Evolutionary conservation across 352 stramenopile species (phyloP), one percentile per base, ranked within the genome.

Genomic region (Globisporangium uncinulatum): DNA sequence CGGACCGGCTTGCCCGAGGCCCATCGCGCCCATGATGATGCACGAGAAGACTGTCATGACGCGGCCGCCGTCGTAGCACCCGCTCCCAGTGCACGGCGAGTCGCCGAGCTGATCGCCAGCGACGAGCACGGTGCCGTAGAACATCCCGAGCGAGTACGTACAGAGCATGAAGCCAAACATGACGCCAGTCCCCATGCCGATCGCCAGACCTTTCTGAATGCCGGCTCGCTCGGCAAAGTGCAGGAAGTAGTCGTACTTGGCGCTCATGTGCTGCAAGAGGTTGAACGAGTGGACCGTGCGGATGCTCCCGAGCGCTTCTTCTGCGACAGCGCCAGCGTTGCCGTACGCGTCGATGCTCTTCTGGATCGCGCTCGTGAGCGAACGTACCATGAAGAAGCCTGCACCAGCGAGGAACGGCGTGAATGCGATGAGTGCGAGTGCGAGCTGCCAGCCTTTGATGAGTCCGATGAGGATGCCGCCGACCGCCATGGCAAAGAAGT

Each of bases 241-340:
- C 24, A 29, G 24, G 24, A 29, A 29, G 24, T 29, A 29, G 24
- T 29, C 63, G 57, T 92, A 94, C 51, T 91, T 89, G 50, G 36
- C 24, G 11, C 76, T 60, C 31, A 88, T 83, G 32, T 84, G 68
- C 6, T 69, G 56, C 41, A 87, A 73, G 6, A 76, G 70, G 57
- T 88, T 89, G 68, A 92, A 86, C 69, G 84, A 80, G 73, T 89
- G 75, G 45, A 94, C 82, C 2, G 83, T 92, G 19, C 79, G 78
- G 4, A 89, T 67, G 46, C 88, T 93, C 41, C 73, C 72, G 29
- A 92, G 63, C 6, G 71, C 65, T 39, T 93, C 85, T 51, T 94
- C 75, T 0, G 79, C 80, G 17, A 93, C 59, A 0, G 79, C 71
- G 34, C 84, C 83, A 24, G 79, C 83, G 51, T 84, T 62, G 13